Evolutionary conservation across 176 grass and related monocot genomes (phyloP), one percentile per base, ranked within the genome.

Genomic region (Hsuehochloa calcarea): DNA sequence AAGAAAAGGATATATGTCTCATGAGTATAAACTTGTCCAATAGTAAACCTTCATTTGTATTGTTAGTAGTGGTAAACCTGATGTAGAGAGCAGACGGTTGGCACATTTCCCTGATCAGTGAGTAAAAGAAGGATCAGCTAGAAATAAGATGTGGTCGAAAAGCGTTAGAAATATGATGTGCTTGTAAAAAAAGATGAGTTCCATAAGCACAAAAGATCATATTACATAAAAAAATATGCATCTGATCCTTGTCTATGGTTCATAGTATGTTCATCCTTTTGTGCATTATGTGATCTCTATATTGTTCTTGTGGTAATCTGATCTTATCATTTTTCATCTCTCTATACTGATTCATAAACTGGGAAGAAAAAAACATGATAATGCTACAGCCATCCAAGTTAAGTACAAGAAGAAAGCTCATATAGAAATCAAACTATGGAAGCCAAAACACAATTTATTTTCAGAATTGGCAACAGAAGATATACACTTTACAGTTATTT

Each of bases 11-110:
- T 38, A 71, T n/a, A 34, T 34, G 7, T 55, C 10, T 70, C 34
- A n/a, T 40, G 27, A 81, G 34, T 85, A 74, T 7, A 81, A 84
- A 65, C 8, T 29, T 56, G 46, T 78, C 25, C 15, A 43, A 9
- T 26, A 85, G 65, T 55, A 55, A 88, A 98, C 96, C 93, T 98
- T 98, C 96, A 98, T 98, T 90, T 98, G 96, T 80, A 64, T 95
- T 77, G 93, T 93, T 58, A 98, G 80, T 38, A 84, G 64, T 59
- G 96, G 96, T 67, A 98, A 89, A 26, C 96, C 96, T 45, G 93
- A 98, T 45, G 96, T 82, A 71, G 96, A 95, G 22, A 98, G 91
- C 72, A 98, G 81, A 25, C 87, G 89, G 63, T 92, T 98, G 40
- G 96, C 93, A 89, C 96, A 98, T 95, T 98, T 98, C 45, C 96